These are phyloP conservation scores for Naganishia sp. DNA, from an alignment of 1,284 basidiomycete genomes.

Conservation along the genomic window DNA sequence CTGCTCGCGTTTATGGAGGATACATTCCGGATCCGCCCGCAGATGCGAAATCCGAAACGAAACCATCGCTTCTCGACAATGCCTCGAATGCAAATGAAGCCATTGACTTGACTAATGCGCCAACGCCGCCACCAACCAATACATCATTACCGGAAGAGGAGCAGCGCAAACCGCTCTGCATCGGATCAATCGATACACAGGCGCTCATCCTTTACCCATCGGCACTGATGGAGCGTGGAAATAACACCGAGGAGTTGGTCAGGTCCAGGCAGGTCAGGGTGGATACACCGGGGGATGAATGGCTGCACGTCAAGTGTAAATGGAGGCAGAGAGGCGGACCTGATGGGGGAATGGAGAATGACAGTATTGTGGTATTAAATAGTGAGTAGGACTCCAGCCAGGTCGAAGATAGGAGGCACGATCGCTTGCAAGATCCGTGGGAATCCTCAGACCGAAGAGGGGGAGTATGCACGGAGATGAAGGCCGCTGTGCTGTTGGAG, in stretches of 20 bases:
- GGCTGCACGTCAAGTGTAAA: conserved; percentile 71
- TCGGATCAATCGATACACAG: conserved; percentile 76
- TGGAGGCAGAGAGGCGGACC: conserved; percentile 61
- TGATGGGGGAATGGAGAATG: conserved; percentile 61
- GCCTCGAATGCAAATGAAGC: conserved; percentile 21
- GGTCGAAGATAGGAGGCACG: too few species aligned
- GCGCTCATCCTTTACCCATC: conserved; percentile 84
- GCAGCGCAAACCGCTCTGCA: conserved; percentile 64
- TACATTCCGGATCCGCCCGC: background rate
- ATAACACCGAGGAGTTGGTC: conserved; percentile 40
- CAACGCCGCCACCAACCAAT: conserved; percentile 42
- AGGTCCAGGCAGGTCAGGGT: conserved; percentile 35
- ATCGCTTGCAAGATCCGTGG: too few species aligned
- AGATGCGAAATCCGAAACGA: conserved; percentile 4
- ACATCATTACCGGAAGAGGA: conserved; percentile 13
- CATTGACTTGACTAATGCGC: conserved; percentile 40
- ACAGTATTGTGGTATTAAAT: conserved; percentile 78
- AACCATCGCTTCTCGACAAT: background rate
- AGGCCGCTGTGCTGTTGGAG: too few species aligned
- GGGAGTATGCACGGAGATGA: too few species aligned
- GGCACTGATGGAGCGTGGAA: conserved; percentile 39
- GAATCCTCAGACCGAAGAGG: too few species aligned
- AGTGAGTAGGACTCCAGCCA: conserved; percentile 57
- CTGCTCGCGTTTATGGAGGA: background rate
- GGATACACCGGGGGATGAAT: conserved; percentile 60